A percentile compares a stretch with the other conserved stretches of the same genome.
These are phyloP conservation scores for Tremella yokohamensis DNA, from an alignment of 768 basidiomycete species.

Conservation along the genomic window DNA sequence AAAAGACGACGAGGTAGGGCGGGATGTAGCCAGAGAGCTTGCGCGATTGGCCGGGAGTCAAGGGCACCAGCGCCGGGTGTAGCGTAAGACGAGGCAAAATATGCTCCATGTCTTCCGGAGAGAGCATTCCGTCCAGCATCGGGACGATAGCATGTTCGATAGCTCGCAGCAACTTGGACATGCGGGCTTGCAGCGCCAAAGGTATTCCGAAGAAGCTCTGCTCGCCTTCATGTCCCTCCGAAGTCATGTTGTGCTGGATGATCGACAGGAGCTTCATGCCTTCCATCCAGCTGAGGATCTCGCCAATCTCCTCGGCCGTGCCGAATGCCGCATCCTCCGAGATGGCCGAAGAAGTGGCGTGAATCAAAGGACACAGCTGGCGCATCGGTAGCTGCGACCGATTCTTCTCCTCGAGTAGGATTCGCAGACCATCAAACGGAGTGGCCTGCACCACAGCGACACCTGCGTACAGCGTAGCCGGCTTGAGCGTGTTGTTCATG, in stretches of 20 bases:
- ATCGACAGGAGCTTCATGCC: slow-evolving; percentile 46
- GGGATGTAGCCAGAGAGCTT: slow-evolving; percentile 23
- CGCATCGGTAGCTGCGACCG: slow-evolving; percentile 48
- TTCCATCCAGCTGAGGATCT: slow-evolving; percentile 44
- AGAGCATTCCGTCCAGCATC: slow-evolving; percentile 47
- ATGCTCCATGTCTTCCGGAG: slow-evolving; percentile 43
- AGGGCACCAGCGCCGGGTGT: slow-evolving; percentile 46
- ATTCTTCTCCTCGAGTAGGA: slow-evolving; percentile 42
- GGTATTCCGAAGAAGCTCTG: too few species aligned
- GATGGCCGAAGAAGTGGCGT: slow-evolving; percentile 14
- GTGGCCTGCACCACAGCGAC: slow-evolving; percentile 50
- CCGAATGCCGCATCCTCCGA: slow-evolving; percentile 26
- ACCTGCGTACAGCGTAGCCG: slow-evolving; percentile 46
- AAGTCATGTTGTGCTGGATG: slow-evolving; percentile 34
- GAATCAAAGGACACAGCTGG: slow-evolving; percentile 39
- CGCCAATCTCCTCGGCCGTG: slow-evolving; percentile 49
- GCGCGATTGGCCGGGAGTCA: slow-evolving; percentile 31
- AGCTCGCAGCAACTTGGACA: slow-evolving; percentile 25
- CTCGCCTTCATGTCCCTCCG: slow-evolving; percentile 1
- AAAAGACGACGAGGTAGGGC: slow-evolving; percentile 49
- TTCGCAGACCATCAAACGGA: slow-evolving; percentile 49
- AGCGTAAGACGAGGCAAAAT: slow-evolving; percentile 46
- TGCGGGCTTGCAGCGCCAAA: slow-evolving; percentile 5
- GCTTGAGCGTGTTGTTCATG: slow-evolving; percentile 26
- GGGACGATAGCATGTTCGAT: slow-evolving; percentile 48